Evolutionary conservation across 768 basidiomycete species (phyloP).

Genomic region (Mycena alexandri): DNA sequence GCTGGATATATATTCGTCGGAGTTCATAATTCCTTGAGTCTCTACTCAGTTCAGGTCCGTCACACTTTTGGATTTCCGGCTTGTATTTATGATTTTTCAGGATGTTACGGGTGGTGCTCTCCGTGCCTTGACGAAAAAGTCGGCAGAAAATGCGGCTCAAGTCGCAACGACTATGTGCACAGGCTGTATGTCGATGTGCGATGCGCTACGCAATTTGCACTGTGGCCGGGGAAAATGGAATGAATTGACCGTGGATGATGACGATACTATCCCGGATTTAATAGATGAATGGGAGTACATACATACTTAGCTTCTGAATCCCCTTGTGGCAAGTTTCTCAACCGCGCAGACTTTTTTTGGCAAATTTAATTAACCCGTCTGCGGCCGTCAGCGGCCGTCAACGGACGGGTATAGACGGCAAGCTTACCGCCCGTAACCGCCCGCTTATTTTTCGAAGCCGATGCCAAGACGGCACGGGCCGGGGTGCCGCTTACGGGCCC

Average conservation of each 20-base stretch:
- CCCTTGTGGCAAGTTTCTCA: not conserved
- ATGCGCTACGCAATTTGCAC: not conserved
- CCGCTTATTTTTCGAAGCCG: not conserved
- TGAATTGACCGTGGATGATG: constrained; percentile 4
- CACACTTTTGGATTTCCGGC: not conserved
- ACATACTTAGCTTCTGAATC: not conserved
- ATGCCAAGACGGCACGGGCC: constrained; percentile 3
- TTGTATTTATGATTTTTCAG: constrained; percentile 1
- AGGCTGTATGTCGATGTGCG: not conserved
- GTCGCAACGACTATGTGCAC: constrained; percentile 1
- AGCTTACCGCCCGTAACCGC: constrained; percentile 4
- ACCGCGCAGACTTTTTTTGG: not conserved
- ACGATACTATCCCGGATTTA: not conserved
- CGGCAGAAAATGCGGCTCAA: constrained; percentile 1
- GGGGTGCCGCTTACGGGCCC: constrained; percentile 2
- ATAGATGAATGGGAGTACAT: not conserved
- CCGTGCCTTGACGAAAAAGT: not conserved
- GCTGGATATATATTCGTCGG: constrained; percentile 2
- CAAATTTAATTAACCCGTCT: not conserved
- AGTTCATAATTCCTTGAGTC: not conserved
- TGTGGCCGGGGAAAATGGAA: constrained; percentile 2
- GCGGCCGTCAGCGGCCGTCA: constrained; percentile 9
- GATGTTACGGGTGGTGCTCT: constrained; percentile 3
- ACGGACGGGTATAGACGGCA: constrained; percentile 5
- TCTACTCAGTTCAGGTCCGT: constrained; percentile 1